These are phyloP conservation scores for Agaricus sinodeliciosus DNA, from an alignment of 768 basidiomycete genomes.

Conservation along the genomic window DNA sequence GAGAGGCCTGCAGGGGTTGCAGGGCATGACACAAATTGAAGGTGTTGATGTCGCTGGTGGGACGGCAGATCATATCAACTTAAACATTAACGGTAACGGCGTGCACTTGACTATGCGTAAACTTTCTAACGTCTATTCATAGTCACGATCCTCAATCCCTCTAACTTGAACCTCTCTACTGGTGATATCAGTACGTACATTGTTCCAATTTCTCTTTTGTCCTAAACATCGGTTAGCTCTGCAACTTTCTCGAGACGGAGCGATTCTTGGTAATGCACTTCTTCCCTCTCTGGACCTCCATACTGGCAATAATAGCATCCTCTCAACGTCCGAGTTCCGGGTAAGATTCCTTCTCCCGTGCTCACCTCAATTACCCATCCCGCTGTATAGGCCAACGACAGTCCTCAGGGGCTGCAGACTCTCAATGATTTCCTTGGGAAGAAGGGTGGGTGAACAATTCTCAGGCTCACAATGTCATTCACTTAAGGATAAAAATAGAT, in stretches of 20 bases:
- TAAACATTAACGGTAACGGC: slow-evolving; percentile 49
- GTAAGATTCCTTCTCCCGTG: slow-evolving; percentile 24
- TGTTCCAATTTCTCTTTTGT: not conserved
- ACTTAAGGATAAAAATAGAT: slow-evolving; percentile 25
- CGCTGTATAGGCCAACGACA: slow-evolving; percentile 46
- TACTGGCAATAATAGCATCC: slow-evolving; percentile 55
- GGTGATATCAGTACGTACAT: slow-evolving; percentile 54
- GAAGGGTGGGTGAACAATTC: slow-evolving; percentile 30
- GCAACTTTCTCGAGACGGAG: slow-evolving; percentile 46
- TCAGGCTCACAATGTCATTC: not conserved
- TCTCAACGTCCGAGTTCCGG: slow-evolving; percentile 42
- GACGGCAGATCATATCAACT: slow-evolving; percentile 46
- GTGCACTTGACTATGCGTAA: not conserved
- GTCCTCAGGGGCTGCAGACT: slow-evolving; percentile 52
- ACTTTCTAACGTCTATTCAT: not conserved
- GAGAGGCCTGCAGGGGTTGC: slow-evolving; percentile 54
- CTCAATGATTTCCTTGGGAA: slow-evolving; percentile 63
- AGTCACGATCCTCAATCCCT: slow-evolving; percentile 66
- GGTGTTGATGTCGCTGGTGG: slow-evolving; percentile 65
- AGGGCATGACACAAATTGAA: slow-evolving; percentile 47
- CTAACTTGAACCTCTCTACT: slow-evolving; percentile 51
- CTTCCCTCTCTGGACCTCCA: slow-evolving; percentile 53
- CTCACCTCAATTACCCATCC: slow-evolving; percentile 5
- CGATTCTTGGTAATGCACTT: slow-evolving; percentile 50
- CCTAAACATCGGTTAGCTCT: slow-evolving; percentile 31